Evolutionary conservation across 2,329 filamentous ascomycete species (phyloP).

Genomic region (Camillea tinctor): DNA sequence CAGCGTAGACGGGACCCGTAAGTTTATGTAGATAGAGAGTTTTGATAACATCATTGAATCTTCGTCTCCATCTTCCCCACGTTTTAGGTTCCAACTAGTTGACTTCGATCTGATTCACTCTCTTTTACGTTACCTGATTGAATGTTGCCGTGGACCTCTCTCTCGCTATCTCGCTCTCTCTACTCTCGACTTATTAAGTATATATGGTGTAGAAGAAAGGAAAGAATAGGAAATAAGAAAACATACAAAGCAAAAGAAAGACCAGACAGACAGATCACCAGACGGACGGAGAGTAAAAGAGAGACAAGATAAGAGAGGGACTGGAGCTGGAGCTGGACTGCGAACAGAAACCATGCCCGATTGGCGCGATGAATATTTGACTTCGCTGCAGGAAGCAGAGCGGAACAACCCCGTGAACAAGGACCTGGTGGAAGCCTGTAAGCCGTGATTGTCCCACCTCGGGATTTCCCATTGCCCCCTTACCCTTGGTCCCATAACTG

Average conservation of each 20-base stretch:
- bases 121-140: neutral
- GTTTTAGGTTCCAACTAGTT: neutral
- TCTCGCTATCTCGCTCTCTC: neutral
- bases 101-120: neutral
- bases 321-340: neutral
- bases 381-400: conserved; percentile 70
- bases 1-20: neutral
- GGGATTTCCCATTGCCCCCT: neutral
- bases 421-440: conserved; percentile 78
- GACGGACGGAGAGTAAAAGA: too few species aligned
- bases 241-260: too few species aligned
- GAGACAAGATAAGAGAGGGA: too few species aligned
- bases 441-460: conserved; percentile 27
- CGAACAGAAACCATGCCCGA: conserved; percentile 48
- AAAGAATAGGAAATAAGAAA: too few species aligned
- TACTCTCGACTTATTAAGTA: neutral
- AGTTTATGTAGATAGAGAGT: neutral
- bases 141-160: neutral
- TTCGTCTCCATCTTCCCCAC: neutral
- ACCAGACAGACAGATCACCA: too few species aligned
- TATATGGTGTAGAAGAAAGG: neutral
- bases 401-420: conserved; percentile 61
- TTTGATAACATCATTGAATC: neutral
- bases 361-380: conserved; percentile 81
- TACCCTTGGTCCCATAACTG: conserved; percentile 2